Evolutionary conservation across 371 early-diverging fungal species (phyloP).

Genomic region (Mucor saturninus): DNA sequence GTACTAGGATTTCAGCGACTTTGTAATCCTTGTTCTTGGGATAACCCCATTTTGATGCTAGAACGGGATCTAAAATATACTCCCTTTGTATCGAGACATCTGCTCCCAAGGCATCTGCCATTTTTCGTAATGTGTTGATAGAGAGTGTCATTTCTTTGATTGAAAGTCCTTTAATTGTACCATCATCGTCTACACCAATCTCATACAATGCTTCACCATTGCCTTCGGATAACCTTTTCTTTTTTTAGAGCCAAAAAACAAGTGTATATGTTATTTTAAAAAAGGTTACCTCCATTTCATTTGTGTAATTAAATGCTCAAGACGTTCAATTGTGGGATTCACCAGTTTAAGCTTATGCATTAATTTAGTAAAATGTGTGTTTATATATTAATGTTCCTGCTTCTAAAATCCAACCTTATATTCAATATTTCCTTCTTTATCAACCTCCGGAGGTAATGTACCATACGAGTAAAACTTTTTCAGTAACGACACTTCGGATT

Average conservation of each 20-base stretch:
- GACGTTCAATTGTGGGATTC: slow-evolving; percentile 70
- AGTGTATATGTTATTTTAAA: neutral
- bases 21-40: slow-evolving; percentile 19
- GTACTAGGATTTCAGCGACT: slow-evolving; percentile 71
- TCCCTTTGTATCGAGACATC: slow-evolving; percentile 58
- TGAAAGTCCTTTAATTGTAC: slow-evolving; percentile 74
- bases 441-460: slow-evolving; percentile 81
- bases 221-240: slow-evolving; percentile 77
- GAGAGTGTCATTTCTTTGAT: slow-evolving; percentile 65
- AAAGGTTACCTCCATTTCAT: slow-evolving; percentile 82
- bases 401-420: slow-evolving; percentile 65
- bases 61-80: slow-evolving; percentile 12
- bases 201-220: slow-evolving; percentile 89
- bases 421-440: slow-evolving; percentile 86
- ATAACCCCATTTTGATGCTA: neutral
- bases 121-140: slow-evolving; percentile 62
- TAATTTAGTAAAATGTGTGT: neutral
- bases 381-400: neutral
- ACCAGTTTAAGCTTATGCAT: slow-evolving; percentile 72
- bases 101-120: slow-evolving; percentile 66
- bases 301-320: slow-evolving; percentile 90
- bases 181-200: slow-evolving; percentile 89
- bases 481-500: slow-evolving; percentile 15
- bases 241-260: neutral
- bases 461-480: slow-evolving; percentile 24